Conservation (phyloP, 2,329 filamentous ascomycete genomes). For the Pezicula radicicola region DNA sequence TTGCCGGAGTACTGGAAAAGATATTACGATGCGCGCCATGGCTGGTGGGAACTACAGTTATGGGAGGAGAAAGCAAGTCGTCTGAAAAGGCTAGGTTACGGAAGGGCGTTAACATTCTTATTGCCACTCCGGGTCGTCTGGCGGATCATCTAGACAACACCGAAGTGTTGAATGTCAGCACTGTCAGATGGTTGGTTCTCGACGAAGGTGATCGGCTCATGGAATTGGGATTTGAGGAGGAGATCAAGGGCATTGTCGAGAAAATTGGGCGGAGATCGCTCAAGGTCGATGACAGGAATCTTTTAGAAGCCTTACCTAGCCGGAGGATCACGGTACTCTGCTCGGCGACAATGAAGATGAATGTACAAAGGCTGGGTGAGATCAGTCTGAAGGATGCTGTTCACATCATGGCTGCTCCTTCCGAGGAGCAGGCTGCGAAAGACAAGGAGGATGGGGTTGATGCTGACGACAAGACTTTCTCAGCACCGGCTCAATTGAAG, state of each 20-base stretch:
- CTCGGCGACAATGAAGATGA: slow-evolving; percentile 97
- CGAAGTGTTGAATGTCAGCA: slow-evolving; percentile 81
- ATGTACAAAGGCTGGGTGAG: slow-evolving; percentile 88
- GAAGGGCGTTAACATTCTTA: slow-evolving; percentile 93
- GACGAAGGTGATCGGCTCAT: slow-evolving; percentile 98
- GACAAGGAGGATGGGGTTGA: slow-evolving; percentile 43
- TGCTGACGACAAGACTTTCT: slow-evolving; percentile 54
- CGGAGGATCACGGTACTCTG: slow-evolving; percentile 86
- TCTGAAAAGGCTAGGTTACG: slow-evolving; percentile 89
- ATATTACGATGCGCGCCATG: slow-evolving; percentile 87
- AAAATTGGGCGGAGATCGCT: slow-evolving; percentile 67
- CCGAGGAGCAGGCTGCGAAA: slow-evolving; percentile 46
- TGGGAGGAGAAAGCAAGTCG: slow-evolving; percentile 66
- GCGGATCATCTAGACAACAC: slow-evolving; percentile 93
- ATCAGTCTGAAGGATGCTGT: slow-evolving; percentile 93
- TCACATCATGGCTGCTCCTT: slow-evolving; percentile 70
- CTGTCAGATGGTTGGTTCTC: slow-evolving; percentile 88
- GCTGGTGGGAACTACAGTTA: slow-evolving; percentile 87
- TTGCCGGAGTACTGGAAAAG: slow-evolving; percentile 80
- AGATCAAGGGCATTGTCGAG: slow-evolving; percentile 82
- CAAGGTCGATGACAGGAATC: slow-evolving; percentile 56
- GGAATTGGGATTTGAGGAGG: slow-evolving; percentile 96
- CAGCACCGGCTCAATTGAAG: slow-evolving; percentile 88
- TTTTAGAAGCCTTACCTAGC: slow-evolving; percentile 63
- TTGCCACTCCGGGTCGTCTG: slow-evolving; percentile 88